These are phyloP conservation scores for Epicoccum sorghinum DNA, from an alignment of 2,329 filamentous ascomycete genomes.

Conservation along the genomic window DNA sequence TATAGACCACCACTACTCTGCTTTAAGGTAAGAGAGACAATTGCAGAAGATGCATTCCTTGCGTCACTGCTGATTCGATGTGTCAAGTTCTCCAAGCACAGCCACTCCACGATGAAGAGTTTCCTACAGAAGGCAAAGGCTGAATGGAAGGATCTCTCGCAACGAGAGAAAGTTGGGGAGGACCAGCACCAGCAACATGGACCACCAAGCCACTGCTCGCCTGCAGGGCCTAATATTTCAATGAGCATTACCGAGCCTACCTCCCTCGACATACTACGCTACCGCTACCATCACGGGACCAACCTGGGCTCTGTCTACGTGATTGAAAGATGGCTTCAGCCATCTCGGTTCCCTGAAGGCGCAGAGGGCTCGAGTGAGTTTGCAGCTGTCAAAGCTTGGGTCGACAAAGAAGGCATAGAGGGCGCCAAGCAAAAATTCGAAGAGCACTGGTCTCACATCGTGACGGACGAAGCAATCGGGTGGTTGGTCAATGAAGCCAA, in stretches of 20 bases:
- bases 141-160: conserved; percentile 24
- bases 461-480: conserved; percentile 58
- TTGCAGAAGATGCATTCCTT: conserved; percentile 3
- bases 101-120: conserved; percentile 27
- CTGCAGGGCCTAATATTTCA: conserved; percentile 17
- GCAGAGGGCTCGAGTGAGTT: conserved; percentile 57
- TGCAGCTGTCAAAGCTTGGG: conserved; percentile 57
- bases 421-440: conserved; percentile 59
- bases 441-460: conserved; percentile 58
- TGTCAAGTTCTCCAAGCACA: neutral
- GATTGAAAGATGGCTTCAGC: conserved; percentile 64
- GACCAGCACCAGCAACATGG: neutral
- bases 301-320: conserved; percentile 66
- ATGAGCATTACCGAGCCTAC: conserved; percentile 48
- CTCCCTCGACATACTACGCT: conserved; percentile 54
- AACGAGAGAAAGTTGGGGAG: conserved; percentile 1
- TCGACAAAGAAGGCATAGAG: conserved; percentile 56
- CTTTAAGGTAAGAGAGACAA: neutral
- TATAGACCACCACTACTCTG: neutral
- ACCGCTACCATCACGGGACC: conserved; percentile 65
- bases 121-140: conserved; percentile 39
- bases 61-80: neutral
- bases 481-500: conserved; percentile 60
- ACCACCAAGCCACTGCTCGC: neutral
- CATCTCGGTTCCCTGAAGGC: conserved; percentile 56